Evolutionary conservation across 495 filamentous ascomycete genomes (phyloP).

Genomic region (Penicillium roqueforti): DNA sequence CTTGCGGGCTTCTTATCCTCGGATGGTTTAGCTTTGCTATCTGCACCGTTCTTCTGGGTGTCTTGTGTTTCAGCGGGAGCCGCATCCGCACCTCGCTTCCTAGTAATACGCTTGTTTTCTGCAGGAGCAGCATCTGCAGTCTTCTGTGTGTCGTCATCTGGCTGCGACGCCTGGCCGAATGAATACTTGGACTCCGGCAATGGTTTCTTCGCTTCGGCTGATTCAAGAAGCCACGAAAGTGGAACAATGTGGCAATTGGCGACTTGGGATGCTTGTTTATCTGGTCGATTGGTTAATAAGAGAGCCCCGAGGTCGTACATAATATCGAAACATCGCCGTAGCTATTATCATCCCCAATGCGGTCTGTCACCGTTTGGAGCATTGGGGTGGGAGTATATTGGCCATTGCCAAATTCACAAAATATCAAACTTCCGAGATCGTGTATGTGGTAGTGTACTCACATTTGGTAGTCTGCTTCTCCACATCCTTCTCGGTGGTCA

Average conservation of each 20-base stretch:
- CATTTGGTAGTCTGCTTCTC: constrained; percentile 44
- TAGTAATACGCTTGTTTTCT: neutral
- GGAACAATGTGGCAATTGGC: constrained; percentile 53
- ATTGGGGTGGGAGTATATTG: accelerated
- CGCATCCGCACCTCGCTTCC: neutral
- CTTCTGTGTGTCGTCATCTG: neutral
- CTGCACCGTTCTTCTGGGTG: constrained; percentile 12
- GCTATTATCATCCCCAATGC: neutral
- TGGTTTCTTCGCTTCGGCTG: constrained; percentile 38
- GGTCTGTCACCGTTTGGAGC: neutral
- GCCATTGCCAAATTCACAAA: too few species aligned
- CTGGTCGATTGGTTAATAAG: constrained; percentile 24
- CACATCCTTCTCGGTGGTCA: constrained; percentile 52
- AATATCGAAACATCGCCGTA: neutral
- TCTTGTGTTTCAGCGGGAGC: neutral
- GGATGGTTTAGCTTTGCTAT: constrained; percentile 2
- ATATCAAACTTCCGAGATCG: neutral
- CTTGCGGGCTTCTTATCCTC: constrained; percentile 8
- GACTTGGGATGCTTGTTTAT: constrained; percentile 44
- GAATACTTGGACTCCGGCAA: constrained; percentile 41
- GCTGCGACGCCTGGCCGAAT: constrained; percentile 10
- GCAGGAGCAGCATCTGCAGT: neutral
- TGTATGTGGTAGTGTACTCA: constrained; percentile 15
- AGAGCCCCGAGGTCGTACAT: neutral
- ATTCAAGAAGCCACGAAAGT: constrained; percentile 59